Conservation (phyloP, 768 basidiomycete species). For the Lactarius hatsudake region DNA sequence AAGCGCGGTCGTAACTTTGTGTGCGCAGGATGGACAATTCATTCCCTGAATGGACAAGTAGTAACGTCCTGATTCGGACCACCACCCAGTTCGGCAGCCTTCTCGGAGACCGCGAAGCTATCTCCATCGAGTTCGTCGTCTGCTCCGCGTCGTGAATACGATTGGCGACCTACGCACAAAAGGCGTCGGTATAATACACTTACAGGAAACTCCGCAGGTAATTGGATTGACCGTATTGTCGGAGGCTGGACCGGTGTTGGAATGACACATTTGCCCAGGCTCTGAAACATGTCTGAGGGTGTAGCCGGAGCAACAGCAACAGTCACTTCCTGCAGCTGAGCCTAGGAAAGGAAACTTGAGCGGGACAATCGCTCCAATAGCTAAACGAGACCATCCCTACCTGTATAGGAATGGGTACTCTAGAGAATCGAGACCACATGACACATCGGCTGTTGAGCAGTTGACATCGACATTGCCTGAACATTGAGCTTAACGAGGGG, state of each 20-base stretch:
- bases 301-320: slow-evolving; percentile 2
- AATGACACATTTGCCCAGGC: neutral
- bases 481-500: neutral
- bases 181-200: neutral
- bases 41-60: slow-evolving; percentile 23
- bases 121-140: neutral
- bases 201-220: neutral
- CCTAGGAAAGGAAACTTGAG: neutral
- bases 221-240: neutral
- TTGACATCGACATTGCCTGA: neutral
- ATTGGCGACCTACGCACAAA: neutral
- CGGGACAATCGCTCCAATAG: neutral
- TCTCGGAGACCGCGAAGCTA: neutral
- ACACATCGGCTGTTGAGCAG: neutral
- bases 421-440: neutral
- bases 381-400: neutral
- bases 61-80: neutral
- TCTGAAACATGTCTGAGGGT: neutral
- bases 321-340: neutral
- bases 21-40: slow-evolving; percentile 25
- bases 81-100: slow-evolving; percentile 11
- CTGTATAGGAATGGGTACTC: neutral
- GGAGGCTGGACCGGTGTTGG: neutral
- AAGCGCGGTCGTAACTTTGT: slow-evolving; percentile 19
- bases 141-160: neutral